A percentile compares a stretch with the other conserved stretches of the same genome.
These are phyloP conservation scores for Stramenopiles sp. DNA, from an alignment of 352 stramenopile genomes.

Conservation along the genomic window DNA sequence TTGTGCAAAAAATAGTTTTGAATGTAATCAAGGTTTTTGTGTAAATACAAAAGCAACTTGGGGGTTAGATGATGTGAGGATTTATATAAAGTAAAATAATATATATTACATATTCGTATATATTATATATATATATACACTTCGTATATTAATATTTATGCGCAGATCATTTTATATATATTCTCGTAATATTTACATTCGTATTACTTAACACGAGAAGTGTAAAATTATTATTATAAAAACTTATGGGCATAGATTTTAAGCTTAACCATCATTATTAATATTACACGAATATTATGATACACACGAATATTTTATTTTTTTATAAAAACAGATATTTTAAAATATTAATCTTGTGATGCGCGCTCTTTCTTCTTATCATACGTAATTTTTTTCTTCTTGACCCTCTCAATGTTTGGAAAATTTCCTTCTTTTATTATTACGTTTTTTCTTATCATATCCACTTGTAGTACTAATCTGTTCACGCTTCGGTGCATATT, in stretches of 20 bases:
- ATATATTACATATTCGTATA: not conserved
- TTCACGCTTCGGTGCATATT: not conserved
- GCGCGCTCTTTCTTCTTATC: too few relatives aligned
- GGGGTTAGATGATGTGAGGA: not conserved
- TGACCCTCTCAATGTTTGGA: not conserved
- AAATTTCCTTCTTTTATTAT: not conserved
- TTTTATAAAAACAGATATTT: too few relatives aligned
- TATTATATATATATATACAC: not conserved
- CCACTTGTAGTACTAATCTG: not conserved
- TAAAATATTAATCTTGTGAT: too few relatives aligned
- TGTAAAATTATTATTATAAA: too few relatives aligned
- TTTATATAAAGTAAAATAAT: slow-evolving; percentile 2
- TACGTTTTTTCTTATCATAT: not conserved
- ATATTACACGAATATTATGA: too few relatives aligned
- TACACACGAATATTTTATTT: too few relatives aligned
- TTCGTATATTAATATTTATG: not conserved
- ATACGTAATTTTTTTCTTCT: too few relatives aligned
- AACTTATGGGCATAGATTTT: too few relatives aligned
- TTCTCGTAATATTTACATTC: too few relatives aligned
- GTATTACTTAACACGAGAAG: too few relatives aligned
- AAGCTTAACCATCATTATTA: too few relatives aligned
- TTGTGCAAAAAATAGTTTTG: not conserved
- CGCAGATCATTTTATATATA: too few relatives aligned
- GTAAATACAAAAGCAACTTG: not conserved
- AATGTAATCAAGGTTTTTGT: not conserved